Base-by-base conservation (phyloP, 2,329 filamentous ascomycete genomes). In the Penicillium hordei region DNA sequence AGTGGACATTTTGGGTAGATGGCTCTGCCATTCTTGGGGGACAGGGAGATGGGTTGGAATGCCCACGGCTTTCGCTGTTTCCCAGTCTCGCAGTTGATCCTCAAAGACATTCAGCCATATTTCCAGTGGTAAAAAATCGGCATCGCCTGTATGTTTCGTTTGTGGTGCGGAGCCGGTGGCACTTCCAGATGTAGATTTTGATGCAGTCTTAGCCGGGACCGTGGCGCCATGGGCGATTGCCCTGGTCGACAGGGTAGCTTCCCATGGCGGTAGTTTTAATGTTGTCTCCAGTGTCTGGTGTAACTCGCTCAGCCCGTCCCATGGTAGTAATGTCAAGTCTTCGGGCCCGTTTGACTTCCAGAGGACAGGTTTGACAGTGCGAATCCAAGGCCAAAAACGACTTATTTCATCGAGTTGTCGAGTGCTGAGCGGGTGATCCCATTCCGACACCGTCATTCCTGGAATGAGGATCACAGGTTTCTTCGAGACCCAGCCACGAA, bases 361-460 rank as follows among this genome's bases (percentile, higher is more conserved):
- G 17, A 96, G 76, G 34, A 95, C 86, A 0, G 93, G 91, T 42
- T 89, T 82, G 72, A 96, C 83, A 43, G 94, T 86, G 60, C 89
- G 84, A 52, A 96, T 85, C 91, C 91, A 96, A 52, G 87, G 88
- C 91, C 91, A 96, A 72, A 91, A 93, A 61, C 86, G 81, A 62
- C 88, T 83, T 42, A 96, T 85, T 75, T 95, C 94, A 74, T 85
- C 89, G 60, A 96, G 82, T 70, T 96, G 92, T 68, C 91, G 89
- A 77, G 90, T 90, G 17, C 91, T 96, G 77, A 93, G 87, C 2
- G 92, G 91, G 68, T 94, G 92, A 70, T 93, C 87, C 91, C 91
- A 96, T 86, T 93, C 92, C 59, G 89, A 83, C 1, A 86, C 86
- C 34, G 90, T 93, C 92, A 97, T 95, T 63, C 90, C 91, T 0